Base-by-base conservation (phyloP, 306 rosid species). In the Prosopis cineraria region DNA sequence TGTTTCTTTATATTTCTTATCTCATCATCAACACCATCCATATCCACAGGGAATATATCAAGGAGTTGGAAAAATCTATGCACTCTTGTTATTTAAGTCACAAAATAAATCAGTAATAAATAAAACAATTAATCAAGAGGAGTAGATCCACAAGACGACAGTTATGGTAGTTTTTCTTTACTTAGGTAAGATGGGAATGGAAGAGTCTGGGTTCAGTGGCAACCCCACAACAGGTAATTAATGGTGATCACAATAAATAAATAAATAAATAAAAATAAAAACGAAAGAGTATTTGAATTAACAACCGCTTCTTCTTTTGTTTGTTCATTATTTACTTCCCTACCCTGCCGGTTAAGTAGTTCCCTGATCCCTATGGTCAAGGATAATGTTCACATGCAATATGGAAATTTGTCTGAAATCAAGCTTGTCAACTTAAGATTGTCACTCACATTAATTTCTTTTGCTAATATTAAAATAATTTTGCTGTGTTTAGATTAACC, bases 281-380 rank as follows among this genome's bases (percentile, higher is more conserved):
- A 48, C 1, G 5, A 48, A 79, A 20, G 36, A 70, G 72, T 56
- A 65, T 47, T 73, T 78, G 59, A 59, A 78, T 62, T 30, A 65
- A 52, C 83, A 43, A 55, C 75, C 68, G 33, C 37, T 74, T 7
- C 39, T 50, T 53, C 14, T 16, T 10, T 14, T 68, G 67, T 13
- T 37, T 47, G 52, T 1, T 22, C 19, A 52, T n/a, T 7, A 48
- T 67, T 25, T 19, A 20, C 33, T 80, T 84, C 68, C 87, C 72
- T 84, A 19, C 62, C 82, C 79, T 52, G 25, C 44, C 10, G 50
- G 84, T 80, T 76, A 76, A 66, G 87, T 33, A 24, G 36, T 68
- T 68, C 39, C 39, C 31, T 41, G 53, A 13, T 45, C 30, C 30
- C 3, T 25, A 14, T 34, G 74, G 81, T 79, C 72, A 82, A 85